Base-by-base conservation (phyloP, 371 early-diverging fungal genomes). In the Mortierella sp. region DNA sequence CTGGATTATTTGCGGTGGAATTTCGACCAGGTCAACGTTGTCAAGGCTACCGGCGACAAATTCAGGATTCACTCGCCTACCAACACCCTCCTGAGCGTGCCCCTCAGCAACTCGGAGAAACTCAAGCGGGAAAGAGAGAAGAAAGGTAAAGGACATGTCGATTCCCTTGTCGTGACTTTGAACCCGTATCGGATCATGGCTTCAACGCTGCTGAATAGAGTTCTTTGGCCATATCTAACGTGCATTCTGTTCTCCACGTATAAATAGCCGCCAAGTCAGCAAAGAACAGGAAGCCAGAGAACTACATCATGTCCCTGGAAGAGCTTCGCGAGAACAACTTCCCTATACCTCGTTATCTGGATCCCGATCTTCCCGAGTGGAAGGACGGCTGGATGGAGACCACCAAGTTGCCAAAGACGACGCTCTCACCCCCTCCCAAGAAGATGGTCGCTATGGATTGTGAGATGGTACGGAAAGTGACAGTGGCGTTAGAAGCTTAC, bases 361-460 rank as follows among this genome's bases (percentile, higher is more conserved):
- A 66, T 4, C 47, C 68, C 1, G 41, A 65, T 8, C 67, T 50
- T 4, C 52, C 70, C 2, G 47, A 77, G 13, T 61, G 90, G 39
- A 76, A 75, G 40, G 80, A 88, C 5, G 92, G 85, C 1, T 92
- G 93, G 93, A 86, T 90, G 40, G 90, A 92, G 53, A 73, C 84
- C 11, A 72, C 85, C 31, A 70, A 82, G 64, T 66, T 79, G n/a
- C 53, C 75, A 14, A 87, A 78, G 29, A 74, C 67, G 14, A 68
- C 78, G 1, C 44, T 82, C 37, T 66, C 74, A 5, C 83, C 85
- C 5, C 55, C 67, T 4, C 87, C 79, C 22, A 74, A 79, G 48
- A 87, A 85, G 61, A 66, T 93, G 66, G 74, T 95, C 31, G 95
- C 93, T 44, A 73, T 94, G 39, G 96, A 96, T 89, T 95, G 95